phyloP scores from a whole-genome alignment of 1,139 yeast species.

The Suhomyces wounanorum region DNA sequence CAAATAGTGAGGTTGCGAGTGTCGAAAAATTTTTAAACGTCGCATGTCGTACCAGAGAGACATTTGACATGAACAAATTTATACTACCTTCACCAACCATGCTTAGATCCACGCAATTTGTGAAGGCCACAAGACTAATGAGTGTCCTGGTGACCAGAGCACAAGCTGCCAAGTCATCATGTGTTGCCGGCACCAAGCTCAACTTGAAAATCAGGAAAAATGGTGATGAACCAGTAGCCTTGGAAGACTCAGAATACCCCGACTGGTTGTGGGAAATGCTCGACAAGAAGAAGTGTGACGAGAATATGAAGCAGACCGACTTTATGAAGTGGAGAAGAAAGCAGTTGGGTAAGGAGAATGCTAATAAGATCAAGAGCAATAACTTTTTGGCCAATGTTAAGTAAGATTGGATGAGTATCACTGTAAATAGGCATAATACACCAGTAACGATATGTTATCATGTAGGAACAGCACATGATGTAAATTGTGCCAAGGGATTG shows the following conservation, averaged over 20 bases:
- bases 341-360: constrained; percentile 65
- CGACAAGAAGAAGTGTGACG: constrained; percentile 59
- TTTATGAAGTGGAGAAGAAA: constrained; percentile 70
- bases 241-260: constrained; percentile 87
- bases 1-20: constrained; percentile 6
- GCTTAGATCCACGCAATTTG: constrained; percentile 8
- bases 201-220: constrained; percentile 75
- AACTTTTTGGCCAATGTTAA: constrained; percentile 67
- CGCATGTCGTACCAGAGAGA: constrained; percentile 8
- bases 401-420: constrained; percentile 3
- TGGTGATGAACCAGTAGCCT: constrained; percentile 88
- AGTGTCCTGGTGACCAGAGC: constrained; percentile 12
- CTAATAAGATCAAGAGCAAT: constrained; percentile 70
- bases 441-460: not conserved
- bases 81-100: constrained; percentile 1
- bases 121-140: constrained; percentile 13
- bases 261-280: constrained; percentile 93
- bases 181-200: constrained; percentile 76
- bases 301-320: constrained; percentile 55
- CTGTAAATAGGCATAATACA: constrained; percentile 4
- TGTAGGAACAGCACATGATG: not conserved
- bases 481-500: too few species aligned
- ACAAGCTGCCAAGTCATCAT: constrained; percentile 38
- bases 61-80: constrained; percentile 6
- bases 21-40: constrained; percentile 10